Evolutionary conservation across 2,329 filamentous ascomycete species (phyloP).

Genomic region (Exophiala alcalophila): DNA sequence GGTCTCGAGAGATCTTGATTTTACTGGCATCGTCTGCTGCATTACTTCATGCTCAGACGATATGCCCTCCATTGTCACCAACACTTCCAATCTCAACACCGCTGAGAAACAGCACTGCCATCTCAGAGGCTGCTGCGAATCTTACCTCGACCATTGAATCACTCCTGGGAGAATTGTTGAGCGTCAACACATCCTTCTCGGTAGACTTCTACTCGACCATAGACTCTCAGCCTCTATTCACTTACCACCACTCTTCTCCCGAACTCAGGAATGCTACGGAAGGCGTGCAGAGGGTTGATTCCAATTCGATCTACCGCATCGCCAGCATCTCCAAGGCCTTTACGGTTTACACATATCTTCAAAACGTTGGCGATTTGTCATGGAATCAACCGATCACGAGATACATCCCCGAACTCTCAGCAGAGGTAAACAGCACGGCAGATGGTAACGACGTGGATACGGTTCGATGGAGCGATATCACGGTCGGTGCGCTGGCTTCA

Average conservation of each 20-base stretch:
- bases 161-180: too few relatives aligned
- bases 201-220: slow-evolving; percentile 41
- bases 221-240: slow-evolving; percentile 32
- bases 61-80: too few relatives aligned
- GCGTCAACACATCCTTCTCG: slow-evolving; percentile 43
- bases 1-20: too few relatives aligned
- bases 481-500: slow-evolving; percentile 44
- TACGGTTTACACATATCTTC: slow-evolving; percentile 39
- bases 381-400: slow-evolving; percentile 42
- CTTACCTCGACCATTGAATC: too few relatives aligned
- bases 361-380: slow-evolving; percentile 35
- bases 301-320: slow-evolving; percentile 32
- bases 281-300: slow-evolving; percentile 14
- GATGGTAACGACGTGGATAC: slow-evolving; percentile 30
- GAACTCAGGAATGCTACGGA: too few relatives aligned
- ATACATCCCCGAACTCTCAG: slow-evolving; percentile 41
- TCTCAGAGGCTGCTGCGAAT: too few relatives aligned
- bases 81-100: too few relatives aligned
- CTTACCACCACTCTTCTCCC: slow-evolving; percentile 33
- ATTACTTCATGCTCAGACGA: too few relatives aligned
- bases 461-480: slow-evolving; percentile 52
- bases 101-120: too few relatives aligned
- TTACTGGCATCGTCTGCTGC: too few relatives aligned
- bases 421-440: slow-evolving; percentile 43
- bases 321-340: slow-evolving; percentile 42